Evolutionary conservation across 768 basidiomycete species (phyloP), one percentile per base, ranked within the genome.

Genomic region (Lactarius hengduanensis): DNA sequence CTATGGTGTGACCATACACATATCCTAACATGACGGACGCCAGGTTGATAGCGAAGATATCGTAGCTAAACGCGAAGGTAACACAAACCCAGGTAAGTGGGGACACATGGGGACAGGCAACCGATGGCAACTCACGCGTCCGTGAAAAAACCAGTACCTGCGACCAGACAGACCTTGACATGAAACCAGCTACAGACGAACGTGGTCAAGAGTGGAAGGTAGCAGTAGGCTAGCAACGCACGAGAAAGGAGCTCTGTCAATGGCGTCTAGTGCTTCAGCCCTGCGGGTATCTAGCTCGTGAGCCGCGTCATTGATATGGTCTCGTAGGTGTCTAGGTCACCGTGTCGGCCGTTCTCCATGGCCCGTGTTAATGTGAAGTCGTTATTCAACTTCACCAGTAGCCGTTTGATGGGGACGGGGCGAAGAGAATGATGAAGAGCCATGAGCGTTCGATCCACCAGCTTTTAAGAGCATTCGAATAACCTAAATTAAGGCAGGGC

Each of bases 91-190:
- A 16, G 57, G 26, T 57, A 2, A 36, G 32, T 41, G 40, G 38
- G 28, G 40, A 38, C 10, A 28, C 32, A 11, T 22, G 18, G 40
- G 9, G 28, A 45, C 3, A 0, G 32, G 18, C 16, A 38, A 43
- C 1, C 0, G 18, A 50, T 26, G 26, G 4, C 2, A 2, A 75
- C 83, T 71, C 70, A 87, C 84, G 88, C 86, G 77, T 92, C 92
- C 58, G 93, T 94, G 81, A 94, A 96, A 83, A 96, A 95, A 26
- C 94, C 94, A 15, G 90, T 88, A 71, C 93, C 91, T 2, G 91
- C 80, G 43, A 81, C 77, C 50, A 76, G 32, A 63, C 69, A 73
- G 53, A 80, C 73, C 73, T 83, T 84, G 61, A 82, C 76, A 69
- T 85, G 84, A 75, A 83, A 84, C 77, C 78, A 80, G 2, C 79